Evolutionary conservation across 371 early-diverging fungal species (phyloP), one percentile per base, ranked within the genome.

Genomic region (Syncephalastrum racemosum): DNA sequence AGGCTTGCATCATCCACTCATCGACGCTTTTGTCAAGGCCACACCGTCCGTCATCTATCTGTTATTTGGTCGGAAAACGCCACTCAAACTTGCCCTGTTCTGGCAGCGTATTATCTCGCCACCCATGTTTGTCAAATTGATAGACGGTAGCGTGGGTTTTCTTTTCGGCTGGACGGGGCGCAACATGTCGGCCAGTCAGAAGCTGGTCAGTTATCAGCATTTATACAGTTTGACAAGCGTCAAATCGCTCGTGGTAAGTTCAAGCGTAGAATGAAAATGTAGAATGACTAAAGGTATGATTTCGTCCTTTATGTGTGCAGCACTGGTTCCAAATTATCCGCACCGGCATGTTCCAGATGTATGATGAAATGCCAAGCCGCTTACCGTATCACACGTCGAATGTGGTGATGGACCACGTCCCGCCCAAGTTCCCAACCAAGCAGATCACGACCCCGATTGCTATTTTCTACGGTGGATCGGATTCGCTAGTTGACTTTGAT

Each of bases 311-410:
- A 31, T 46, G 24, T 49, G 14, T 50, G 18, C 53, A 84, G 79
- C 92, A 93, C 59, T 92, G 95, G 95, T 95, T 96, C 73, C 96
- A 96, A 77, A 95, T 97, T 60, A 94, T 95, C 47, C 77, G 93
- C n/a, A 84, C 87, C 8, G 87, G 88, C 3, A 70, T 79, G 18
- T 91, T 97, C 54, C 94, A 95, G 63, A 94, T 95, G 93, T 97
- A 90, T 60, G 96, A 97, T 62, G 97, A 97, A 45, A 65, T 87
- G 36, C 86, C 87, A 15, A 84, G 84, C 31, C 62, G 84, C 18
- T 58, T 87, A 7, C 85, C 88, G 13, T 82, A 85, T 24, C 79
- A 84, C 19, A 75, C 71, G 0, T 51, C 62, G 2, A 73, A 67
- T 41, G 61, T 75, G 5, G 68, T 79, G 8, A 73, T 76, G 41